Percentiles rank a stretch among this genome's conserved stretches.
These are phyloP conservation scores for Lineolata rhizophorae DNA, from an alignment of 495 filamentous ascomycete genomes.

Conservation along the genomic window DNA sequence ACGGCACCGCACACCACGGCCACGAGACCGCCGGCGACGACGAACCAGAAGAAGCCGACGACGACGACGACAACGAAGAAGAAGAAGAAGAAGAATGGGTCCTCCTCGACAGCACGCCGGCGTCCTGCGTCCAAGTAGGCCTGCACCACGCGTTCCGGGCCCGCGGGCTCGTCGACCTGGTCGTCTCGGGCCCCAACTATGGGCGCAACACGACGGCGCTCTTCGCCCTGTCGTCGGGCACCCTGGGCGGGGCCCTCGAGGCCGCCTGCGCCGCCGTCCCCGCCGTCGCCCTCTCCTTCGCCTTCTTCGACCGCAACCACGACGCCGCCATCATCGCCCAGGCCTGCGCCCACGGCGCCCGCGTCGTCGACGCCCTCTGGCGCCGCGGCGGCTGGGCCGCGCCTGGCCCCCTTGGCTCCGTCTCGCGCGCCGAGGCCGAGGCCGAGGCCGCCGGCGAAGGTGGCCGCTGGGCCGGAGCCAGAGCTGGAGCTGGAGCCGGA, in stretches of 20 bases:
- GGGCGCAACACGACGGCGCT: slow-evolving; percentile 83
- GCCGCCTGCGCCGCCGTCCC: slow-evolving; percentile 61
- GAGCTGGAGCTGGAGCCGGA: too few species aligned
- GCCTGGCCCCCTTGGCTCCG: too few species aligned
- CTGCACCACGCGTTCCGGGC: slow-evolving; percentile 70
- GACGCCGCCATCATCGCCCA: slow-evolving; percentile 55
- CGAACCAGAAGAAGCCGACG: too few species aligned
- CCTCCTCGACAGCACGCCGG: slow-evolving; percentile 72
- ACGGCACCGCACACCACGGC: too few species aligned
- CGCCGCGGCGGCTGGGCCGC: too few species aligned
- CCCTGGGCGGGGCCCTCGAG: slow-evolving; percentile 78
- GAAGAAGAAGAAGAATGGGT: slow-evolving; percentile 93
- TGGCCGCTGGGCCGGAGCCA: slow-evolving; percentile 41
- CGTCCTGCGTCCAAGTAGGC: slow-evolving; percentile 74
- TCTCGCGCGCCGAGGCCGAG: too few species aligned
- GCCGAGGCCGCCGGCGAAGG: too few species aligned
- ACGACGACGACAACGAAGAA: too few species aligned
- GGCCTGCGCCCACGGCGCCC: slow-evolving; percentile 45
- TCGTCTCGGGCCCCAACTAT: slow-evolving; percentile 85
- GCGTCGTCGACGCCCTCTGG: slow-evolving; percentile 54
- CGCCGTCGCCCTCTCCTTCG: slow-evolving; percentile 68
- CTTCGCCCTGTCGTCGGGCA: slow-evolving; percentile 76
- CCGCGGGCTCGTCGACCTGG: slow-evolving; percentile 58
- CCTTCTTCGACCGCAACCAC: slow-evolving; percentile 63
- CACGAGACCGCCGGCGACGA: too few species aligned